Evolutionary conservation across 345 rosid species (phyloP), one percentile per base, ranked within the genome.

Genomic region (Salix exigua): DNA sequence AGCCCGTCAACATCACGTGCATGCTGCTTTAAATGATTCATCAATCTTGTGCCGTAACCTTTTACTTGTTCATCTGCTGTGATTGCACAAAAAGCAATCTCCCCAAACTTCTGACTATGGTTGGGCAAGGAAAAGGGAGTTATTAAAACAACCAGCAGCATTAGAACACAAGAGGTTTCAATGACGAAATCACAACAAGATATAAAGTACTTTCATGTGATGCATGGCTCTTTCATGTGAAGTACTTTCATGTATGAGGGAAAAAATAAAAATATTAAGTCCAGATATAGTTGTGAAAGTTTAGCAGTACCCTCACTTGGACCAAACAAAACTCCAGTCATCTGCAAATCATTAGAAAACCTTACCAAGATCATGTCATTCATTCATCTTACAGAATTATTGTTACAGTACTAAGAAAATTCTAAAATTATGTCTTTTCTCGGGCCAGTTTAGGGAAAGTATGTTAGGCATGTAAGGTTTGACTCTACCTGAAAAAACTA

Each of bases 1-100:
- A 96, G 87, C 78, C 99, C 98, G 89, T 96, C 99, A 79, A 81
- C 91, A 80, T 96, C 94, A 21, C 97, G 97, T 26, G 98, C 98
- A 79, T 96, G 92, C 83, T 94, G 92, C 83, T 96, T 96, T 85
- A 96, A 85, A 87, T 96, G 97, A 89, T 96, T 96, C 99, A 96
- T 96, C 88, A 96, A 82, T 87, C 98, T 94, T 31, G 99, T 94
- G 46, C 99, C 98, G 78, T 94, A 96, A 78, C 99, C 99, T 88
- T 94, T 96, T 25, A 96, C 99, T 94, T 96, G 99, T 85, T 96
- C 99, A 87, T 96, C 99, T 35, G 99, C 95, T 25, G 97, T 94
- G 81, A 96, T 96, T 79, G 99, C 99, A 86, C 98, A 96, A 85
- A 96, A 96, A 72, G 99, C 99, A 83, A 96, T 96, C 86, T 96